Evolutionary conservation across 2,329 filamentous ascomycete genomes (phyloP), one percentile per base, ranked within the genome.

Genomic region (Paracoccidioides lutzii): DNA sequence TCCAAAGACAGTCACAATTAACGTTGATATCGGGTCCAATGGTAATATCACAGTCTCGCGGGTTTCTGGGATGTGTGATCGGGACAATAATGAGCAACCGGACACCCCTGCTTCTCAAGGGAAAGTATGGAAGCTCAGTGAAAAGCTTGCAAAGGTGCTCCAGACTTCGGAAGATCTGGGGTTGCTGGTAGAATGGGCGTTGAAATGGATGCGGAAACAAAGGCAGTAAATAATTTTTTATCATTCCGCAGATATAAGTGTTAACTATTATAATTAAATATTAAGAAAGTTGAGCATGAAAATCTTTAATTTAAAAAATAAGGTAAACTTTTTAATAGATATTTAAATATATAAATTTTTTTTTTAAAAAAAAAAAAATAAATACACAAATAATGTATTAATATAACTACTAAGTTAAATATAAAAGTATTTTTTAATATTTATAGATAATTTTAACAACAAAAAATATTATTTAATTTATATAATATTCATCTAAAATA

Each of bases 81-180:
- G 61, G 6, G 63, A 63, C 30, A 50, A 50, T 44, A 60, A 58
- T 56, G 59, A 45, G 58, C 6, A 61, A 63, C 48, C 59, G 55
- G 37, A 52, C n/a, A n/a, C 12, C 37, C 12, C 38, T 10, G 14
- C 12, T 50, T 55, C 57, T 22, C 22, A 22, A 41, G 55, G 58
- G 52, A 60, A 66, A 59, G 54, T 57, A 55, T 55, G 55, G 10
- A 58, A 63, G 33, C 52, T 73, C 14, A 67, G 66, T 54, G 62
- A 63, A 56, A 69, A 69, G 58, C 66, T 75, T 42, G 65, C 67
- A 15, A 64, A 61, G 30, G 71, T 73, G 40, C 60, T 76, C 33
- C 71, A 73, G 58, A 64, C 65, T 30, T 73, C 71, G n/a, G 73
- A 75, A 59, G 72, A 75, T 63, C 59, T 75, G 55, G 71, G 73